Evolutionary conservation across 2,329 filamentous ascomycete genomes (phyloP).

Genomic region (Alternaria triticina): DNA sequence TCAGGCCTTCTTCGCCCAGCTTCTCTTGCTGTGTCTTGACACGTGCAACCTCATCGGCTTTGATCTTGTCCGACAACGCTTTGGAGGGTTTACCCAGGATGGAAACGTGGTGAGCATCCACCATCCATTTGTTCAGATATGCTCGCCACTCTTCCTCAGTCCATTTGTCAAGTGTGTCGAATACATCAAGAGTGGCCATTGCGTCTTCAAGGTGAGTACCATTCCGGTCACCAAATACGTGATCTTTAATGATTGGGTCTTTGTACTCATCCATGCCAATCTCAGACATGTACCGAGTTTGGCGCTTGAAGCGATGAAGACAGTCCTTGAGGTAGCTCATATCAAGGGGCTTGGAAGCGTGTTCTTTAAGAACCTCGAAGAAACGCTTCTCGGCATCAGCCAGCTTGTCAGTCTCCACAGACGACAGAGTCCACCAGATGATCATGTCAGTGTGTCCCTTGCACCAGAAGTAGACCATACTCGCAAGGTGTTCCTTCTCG

Average conservation of each 20-base stretch:
- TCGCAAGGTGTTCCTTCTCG: slow-evolving; percentile 90
- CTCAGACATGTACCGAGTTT: slow-evolving; percentile 84
- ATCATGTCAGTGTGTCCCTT: slow-evolving; percentile 82
- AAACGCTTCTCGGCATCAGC: slow-evolving; percentile 83
- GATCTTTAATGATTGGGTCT: slow-evolving; percentile 86
- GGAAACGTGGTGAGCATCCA: slow-evolving; percentile 84
- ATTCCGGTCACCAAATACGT: slow-evolving; percentile 85
- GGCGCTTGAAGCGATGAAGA: slow-evolving; percentile 78
- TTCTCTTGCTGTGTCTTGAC: slow-evolving; percentile 78
- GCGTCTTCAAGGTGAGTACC: slow-evolving; percentile 61
- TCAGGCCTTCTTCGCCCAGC: slow-evolving; percentile 82
- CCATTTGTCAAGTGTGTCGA: slow-evolving; percentile 78
- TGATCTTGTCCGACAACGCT: slow-evolving; percentile 79
- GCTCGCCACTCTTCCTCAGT: slow-evolving; percentile 80
- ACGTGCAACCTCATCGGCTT: slow-evolving; percentile 78
- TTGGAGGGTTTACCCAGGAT: slow-evolving; percentile 86
- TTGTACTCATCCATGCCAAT: slow-evolving; percentile 81
- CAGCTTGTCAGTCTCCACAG: slow-evolving; percentile 86
- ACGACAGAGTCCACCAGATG: slow-evolving; percentile 84
- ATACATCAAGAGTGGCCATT: slow-evolving; percentile 55
- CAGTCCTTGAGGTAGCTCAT: slow-evolving; percentile 91
- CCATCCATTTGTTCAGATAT: slow-evolving; percentile 83
- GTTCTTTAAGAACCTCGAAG: slow-evolving; percentile 81
- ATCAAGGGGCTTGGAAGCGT: slow-evolving; percentile 80
- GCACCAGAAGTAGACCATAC: slow-evolving; percentile 79